A percentile compares a stretch with the other conserved stretches of the same genome.
Conservation (phyloP, 1,284 basidiomycete species). For the Phenoliferia sp. region DNA sequence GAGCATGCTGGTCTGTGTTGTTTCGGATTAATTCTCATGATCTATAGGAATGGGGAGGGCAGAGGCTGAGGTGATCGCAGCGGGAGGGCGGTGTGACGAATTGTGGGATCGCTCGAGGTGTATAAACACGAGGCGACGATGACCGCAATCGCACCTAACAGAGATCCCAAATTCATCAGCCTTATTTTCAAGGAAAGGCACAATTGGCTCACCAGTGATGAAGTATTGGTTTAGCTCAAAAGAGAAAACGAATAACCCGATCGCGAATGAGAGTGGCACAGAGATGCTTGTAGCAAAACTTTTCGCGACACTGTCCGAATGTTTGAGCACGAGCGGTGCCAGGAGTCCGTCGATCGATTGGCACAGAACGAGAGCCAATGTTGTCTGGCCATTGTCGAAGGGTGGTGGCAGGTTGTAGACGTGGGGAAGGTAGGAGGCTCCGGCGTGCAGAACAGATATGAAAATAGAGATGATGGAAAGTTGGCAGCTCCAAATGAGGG, state of each 20-base stretch:
- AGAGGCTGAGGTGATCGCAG: neutral
- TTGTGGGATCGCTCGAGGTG: neutral
- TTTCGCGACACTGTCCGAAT: conserved; percentile 83
- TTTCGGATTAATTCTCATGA: no score
- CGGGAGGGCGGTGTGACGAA: neutral
- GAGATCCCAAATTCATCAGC: neutral
- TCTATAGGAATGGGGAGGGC: no score
- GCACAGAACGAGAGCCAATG: conserved; percentile 80
- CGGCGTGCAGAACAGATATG: conserved; percentile 78
- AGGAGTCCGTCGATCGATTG: conserved; percentile 86
- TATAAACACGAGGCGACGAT: neutral
- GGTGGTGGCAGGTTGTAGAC: conserved; percentile 15
- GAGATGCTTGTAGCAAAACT: conserved; percentile 87
- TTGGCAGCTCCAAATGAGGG: conserved; percentile 96
- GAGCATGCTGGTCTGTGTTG: no score
- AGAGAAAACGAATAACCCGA: conserved; percentile 78
- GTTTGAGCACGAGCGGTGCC: conserved; percentile 62
- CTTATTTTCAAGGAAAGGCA: neutral
- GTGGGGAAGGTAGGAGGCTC: conserved; percentile 50
- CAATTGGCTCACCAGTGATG: conserved; percentile 54
- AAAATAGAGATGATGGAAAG: conserved; percentile 88
- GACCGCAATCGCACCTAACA: neutral
- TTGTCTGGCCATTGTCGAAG: conserved; percentile 52
- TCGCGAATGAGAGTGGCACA: conserved; percentile 88
- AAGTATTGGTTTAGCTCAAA: conserved; percentile 82